These are phyloP conservation scores for Cenococcum geophilum DNA, from an alignment of 495 filamentous ascomycete species.

Conservation along the genomic window DNA sequence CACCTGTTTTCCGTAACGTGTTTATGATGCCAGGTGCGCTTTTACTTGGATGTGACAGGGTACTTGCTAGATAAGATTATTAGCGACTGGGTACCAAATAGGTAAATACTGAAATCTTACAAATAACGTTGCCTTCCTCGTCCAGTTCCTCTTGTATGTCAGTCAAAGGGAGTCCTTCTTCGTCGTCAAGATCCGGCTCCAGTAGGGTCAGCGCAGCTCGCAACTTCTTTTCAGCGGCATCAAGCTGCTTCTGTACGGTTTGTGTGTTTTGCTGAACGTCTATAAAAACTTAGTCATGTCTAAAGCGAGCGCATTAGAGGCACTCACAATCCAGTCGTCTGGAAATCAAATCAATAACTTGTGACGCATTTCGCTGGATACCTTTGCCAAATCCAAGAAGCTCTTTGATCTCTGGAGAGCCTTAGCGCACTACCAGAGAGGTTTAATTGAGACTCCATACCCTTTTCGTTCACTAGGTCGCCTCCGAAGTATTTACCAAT, in stretches of 20 bases:
- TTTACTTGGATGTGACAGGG: conserved; percentile 53
- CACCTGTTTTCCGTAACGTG: conserved; percentile 62
- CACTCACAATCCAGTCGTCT: conserved; percentile 62
- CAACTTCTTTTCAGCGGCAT: conserved; percentile 61
- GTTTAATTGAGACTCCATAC: conserved; percentile 27
- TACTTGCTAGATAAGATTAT: conserved; percentile 30
- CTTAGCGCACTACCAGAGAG: not conserved
- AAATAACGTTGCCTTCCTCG: conserved; percentile 80
- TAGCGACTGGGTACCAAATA: not conserved
- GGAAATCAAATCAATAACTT: conserved; percentile 64
- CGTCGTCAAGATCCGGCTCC: conserved; percentile 44
- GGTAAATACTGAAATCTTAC: conserved; percentile 34
- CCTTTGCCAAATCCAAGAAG: conserved; percentile 54
- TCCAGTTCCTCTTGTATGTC: conserved; percentile 92
- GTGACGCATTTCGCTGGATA: conserved; percentile 42
- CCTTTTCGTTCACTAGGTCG: conserved; percentile 52
- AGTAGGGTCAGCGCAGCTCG: conserved; percentile 41
- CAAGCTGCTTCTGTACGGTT: conserved; percentile 62
- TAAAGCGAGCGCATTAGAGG: not conserved
- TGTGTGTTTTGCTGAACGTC: conserved; percentile 73
- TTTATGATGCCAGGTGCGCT: conserved; percentile 57
- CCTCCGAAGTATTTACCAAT: conserved; percentile 48
- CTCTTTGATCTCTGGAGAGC: conserved; percentile 51
- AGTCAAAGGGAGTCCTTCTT: conserved; percentile 66
- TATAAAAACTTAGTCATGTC: not conserved